phyloP scores from a whole-genome alignment of 257 asterid genomes.

The Gentiana straminea region DNA sequence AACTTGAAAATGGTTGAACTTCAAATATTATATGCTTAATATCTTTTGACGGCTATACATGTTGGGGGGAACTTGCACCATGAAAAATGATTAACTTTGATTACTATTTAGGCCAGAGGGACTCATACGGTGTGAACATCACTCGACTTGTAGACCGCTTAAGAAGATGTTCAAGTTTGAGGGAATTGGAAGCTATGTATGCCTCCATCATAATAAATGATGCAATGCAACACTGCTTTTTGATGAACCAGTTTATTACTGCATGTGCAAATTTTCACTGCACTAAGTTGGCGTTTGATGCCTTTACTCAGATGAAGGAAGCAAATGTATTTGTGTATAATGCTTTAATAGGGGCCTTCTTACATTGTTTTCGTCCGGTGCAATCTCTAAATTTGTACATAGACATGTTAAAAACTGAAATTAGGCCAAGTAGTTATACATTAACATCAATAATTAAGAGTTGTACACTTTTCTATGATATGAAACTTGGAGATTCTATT shows the following conservation, averaged over 20 bases:
- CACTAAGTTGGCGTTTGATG: slow-evolving; percentile 31
- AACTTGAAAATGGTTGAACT: too few relatives aligned
- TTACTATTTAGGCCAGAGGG: slow-evolving; percentile 3
- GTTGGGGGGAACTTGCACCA: too few relatives aligned
- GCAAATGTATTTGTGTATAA: slow-evolving; percentile 56
- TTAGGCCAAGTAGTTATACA: slow-evolving; percentile 48
- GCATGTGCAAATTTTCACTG: slow-evolving; percentile 38
- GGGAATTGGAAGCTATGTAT: slow-evolving; percentile 49
- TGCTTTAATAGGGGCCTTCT: slow-evolving; percentile 43
- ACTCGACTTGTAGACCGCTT: slow-evolving; percentile 21
- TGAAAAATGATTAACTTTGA: not conserved
- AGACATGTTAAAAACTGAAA: slow-evolving; percentile 40
- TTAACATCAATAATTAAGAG: slow-evolving; percentile 55
- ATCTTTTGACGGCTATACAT: too few relatives aligned
- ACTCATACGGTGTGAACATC: slow-evolving; percentile 2
- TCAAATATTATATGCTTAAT: too few relatives aligned
- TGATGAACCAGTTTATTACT: slow-evolving; percentile 54
- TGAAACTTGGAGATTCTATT: slow-evolving; percentile 36
- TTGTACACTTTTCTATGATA: slow-evolving; percentile 23
- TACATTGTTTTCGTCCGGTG: slow-evolving; percentile 36
- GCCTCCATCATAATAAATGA: slow-evolving; percentile 36
- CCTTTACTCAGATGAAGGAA: slow-evolving; percentile 32
- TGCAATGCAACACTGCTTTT: slow-evolving; percentile 49
- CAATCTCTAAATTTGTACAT: slow-evolving; percentile 30
- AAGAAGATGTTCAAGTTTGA: slow-evolving; percentile 40